Base-by-base conservation (phyloP, 1,284 basidiomycete species). In the Ganoderma meredithae region DNA sequence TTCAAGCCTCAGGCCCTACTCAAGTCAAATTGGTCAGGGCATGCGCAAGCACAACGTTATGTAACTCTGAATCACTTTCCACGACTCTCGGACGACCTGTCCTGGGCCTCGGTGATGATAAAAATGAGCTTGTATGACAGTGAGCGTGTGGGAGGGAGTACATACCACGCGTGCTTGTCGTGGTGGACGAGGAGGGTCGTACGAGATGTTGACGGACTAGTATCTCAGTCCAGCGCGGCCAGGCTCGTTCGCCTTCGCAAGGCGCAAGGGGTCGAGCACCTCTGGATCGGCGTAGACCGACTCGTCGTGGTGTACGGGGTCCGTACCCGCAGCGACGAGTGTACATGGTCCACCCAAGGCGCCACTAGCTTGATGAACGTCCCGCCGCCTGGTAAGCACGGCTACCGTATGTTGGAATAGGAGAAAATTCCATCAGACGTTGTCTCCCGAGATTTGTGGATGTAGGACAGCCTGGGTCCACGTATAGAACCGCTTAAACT, bases 1-100 rank as follows among this genome's bases (percentile, higher is more conserved):
- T 31, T 36, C 36, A 9, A 36, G 36, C 36, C 9, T 36, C 36
- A 36, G 36, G 36, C 36, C 7, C 6, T 7, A 73, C 67, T 65
- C 27, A 70, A 3, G 64, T 87, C 33, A 83, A 41, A 1, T 85
- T 67, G 10, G 84, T 72, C 62, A 85, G 78, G 7, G 81, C 83
- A 43, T 86, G 78, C 10, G 81, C 83, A 43, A 86, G 69, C 77
- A 9, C 9, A 36, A 36, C 36, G 36, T 36, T 36, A 36, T 8
- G 8, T 36, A 2, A 36, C 36, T 36, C 36, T 6, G 44, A 86
- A 72, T 72, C 83, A 81, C 68, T 78, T 81, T 7, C 80, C 0
- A 83, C 84, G 68, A 86, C 85, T 6, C 36, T 36, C 36, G 36
- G 36, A 9, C 6, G 36, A 83, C 84, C 1, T 83, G 78, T 0